Evolutionary conservation across 805 yeast genomes (phyloP).

Genomic region (Cyberlindnera mrakii): DNA sequence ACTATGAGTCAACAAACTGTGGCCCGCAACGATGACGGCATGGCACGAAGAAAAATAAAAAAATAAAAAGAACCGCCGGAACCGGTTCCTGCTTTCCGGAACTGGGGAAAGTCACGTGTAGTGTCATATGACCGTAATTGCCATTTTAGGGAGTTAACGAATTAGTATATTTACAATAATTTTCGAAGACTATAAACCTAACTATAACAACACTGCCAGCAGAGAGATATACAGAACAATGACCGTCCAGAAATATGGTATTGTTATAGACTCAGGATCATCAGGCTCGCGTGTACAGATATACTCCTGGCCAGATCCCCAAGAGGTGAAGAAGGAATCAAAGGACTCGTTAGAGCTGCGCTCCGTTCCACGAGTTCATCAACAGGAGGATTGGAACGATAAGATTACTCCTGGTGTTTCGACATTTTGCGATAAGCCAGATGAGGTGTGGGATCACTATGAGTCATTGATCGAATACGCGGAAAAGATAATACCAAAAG

Average conservation of each 20-base stretch:
- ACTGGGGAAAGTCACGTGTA: too few species aligned
- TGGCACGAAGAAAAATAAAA: not conserved
- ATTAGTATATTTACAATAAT: too few species aligned
- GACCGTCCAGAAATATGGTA: conserved; percentile 51
- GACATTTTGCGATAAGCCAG: conserved; percentile 46
- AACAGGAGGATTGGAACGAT: conserved; percentile 59
- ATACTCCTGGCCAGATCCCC: conserved; percentile 68
- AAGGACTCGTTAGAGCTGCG: conserved; percentile 30
- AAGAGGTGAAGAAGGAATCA: conserved; percentile 25
- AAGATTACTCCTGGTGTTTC: conserved; percentile 87
- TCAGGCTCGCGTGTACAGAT: conserved; percentile 88
- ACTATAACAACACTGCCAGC: not conserved
- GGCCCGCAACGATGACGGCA: not conserved
- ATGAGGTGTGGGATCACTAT: conserved; percentile 69
- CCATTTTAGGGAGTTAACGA: too few species aligned
- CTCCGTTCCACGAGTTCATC: conserved; percentile 64
- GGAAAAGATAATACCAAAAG: conserved; percentile 58
- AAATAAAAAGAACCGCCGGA: not conserved
- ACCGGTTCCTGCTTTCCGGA: not conserved
- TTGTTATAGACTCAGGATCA: conserved; percentile 92
- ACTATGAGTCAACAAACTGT: not conserved
- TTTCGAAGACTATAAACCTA: too few species aligned
- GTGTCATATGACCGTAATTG: too few species aligned
- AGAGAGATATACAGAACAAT: not conserved
- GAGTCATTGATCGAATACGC: conserved; percentile 63